Base-by-base conservation (phyloP, 2,329 filamentous ascomycete genomes). In the Aspergillus japonicus region DNA sequence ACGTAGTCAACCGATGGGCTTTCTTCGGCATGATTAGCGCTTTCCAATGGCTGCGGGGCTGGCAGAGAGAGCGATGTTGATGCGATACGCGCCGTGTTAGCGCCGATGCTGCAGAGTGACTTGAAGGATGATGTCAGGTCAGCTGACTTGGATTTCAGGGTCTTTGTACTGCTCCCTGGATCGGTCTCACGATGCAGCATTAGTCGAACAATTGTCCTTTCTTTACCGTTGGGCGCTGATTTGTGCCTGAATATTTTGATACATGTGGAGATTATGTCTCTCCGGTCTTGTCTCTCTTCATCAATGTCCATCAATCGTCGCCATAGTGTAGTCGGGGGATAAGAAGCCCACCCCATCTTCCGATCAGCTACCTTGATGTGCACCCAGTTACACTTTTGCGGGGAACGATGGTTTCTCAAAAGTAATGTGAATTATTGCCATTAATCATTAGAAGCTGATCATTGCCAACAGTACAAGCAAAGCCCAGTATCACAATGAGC, bases 401-500 rank as follows among this genome's bases (percentile, higher is more conserved):
- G 16, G n/a, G 24, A 35, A 44, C 16, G 19, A 48, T 47, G 23
- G 39, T 10, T 47, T 47, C 24, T 39, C 54, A 42, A 29, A 26
- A 31, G 35, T 24, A 63, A 59, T 65, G 62, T 66, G 68, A 61
- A 63, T 65, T 35, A 70, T 73, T 69, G 59, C 66, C 69, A 65
- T 72, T 62, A 65, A 68, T 69, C 63, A 68, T 70, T 67, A 69
- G 65, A 68, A 62, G 47, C 61, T 66, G 71, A 68, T 63, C 63
- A 69, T 60, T 63, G 62, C 62, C 59, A 64, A 67, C 56, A 62
- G 60, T 59, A 64, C 54, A 66, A 65, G 52, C 62, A 64, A 68
- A 68, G 69, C 71, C 68, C 66, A 68, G 62, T 63, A 67, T 66
- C 65, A 68, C 63, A 68, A 69, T 71, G 69, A 73, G 71, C 69